phyloP scores from a whole-genome alignment of 2,329 filamentous ascomycete genomes.

The Clarireedia homoeocarpa region DNA sequence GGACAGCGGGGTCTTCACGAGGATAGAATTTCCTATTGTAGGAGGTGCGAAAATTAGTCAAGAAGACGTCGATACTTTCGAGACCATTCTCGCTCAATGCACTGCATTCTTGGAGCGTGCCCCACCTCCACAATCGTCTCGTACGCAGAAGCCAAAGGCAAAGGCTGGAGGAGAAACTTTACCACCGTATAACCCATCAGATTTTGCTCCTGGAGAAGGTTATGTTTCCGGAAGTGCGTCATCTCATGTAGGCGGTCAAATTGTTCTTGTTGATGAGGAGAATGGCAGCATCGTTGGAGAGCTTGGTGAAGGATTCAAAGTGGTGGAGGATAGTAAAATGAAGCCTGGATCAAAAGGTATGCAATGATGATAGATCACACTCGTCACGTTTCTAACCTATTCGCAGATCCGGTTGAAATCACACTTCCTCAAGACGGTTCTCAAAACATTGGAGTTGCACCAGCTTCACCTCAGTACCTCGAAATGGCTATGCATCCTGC shows the following conservation, averaged over 20 bases:
- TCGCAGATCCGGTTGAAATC: slow-evolving; percentile 69
- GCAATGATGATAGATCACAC: neutral
- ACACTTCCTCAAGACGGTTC: slow-evolving; percentile 61
- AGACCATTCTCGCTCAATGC: slow-evolving; percentile 96
- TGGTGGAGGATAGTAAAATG: slow-evolving; percentile 69
- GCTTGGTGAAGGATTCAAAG: slow-evolving; percentile 70
- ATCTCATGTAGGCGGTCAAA: slow-evolving; percentile 58
- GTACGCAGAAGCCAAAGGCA: slow-evolving; percentile 20
- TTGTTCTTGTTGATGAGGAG: slow-evolving; percentile 91
- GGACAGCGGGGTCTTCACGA: slow-evolving; percentile 82
- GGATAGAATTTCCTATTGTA: slow-evolving; percentile 78
- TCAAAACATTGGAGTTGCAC: slow-evolving; percentile 58
- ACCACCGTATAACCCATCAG: slow-evolving; percentile 70
- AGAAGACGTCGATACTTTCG: slow-evolving; percentile 92
- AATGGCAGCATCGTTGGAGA: slow-evolving; percentile 94
- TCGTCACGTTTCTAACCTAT: slow-evolving; percentile 9
- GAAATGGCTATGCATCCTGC: slow-evolving; percentile 76
- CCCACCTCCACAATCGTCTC: slow-evolving; percentile 38
- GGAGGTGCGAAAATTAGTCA: slow-evolving; percentile 68
- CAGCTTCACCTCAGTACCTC: slow-evolving; percentile 62
- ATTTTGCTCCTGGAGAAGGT: slow-evolving; percentile 71
- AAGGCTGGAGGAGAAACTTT: slow-evolving; percentile 24
- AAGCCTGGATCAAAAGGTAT: slow-evolving; percentile 86
- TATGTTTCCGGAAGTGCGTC: slow-evolving; percentile 60
- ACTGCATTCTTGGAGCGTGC: slow-evolving; percentile 89